Evolutionary conservation across 2,329 filamentous ascomycete species (phyloP).

Genomic region (Rutstroemia sp.): DNA sequence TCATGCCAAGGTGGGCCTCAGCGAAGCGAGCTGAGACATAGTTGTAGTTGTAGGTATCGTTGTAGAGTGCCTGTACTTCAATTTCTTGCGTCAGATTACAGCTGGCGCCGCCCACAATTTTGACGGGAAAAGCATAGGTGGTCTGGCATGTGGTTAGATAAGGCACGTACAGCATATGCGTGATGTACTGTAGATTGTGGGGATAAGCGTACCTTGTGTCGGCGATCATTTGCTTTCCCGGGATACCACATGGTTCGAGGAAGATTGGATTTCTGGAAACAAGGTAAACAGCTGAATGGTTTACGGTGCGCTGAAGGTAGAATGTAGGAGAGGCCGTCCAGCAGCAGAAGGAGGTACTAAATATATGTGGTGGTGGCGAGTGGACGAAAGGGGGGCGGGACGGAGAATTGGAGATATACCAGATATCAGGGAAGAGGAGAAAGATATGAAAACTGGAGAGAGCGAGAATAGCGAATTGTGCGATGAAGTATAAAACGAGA

Average conservation of each 20-base stretch:
- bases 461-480: neutral
- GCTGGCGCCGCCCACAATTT: conserved; percentile 2
- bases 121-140: conserved; percentile 6
- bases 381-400: neutral
- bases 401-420: neutral
- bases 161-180: neutral
- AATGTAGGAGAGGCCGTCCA: neutral
- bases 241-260: neutral
- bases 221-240: neutral
- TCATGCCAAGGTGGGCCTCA: neutral
- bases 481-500: neutral
- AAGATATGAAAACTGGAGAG: neutral
- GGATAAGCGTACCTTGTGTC: neutral
- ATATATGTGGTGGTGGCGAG: neutral
- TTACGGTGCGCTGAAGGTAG: conserved; percentile 1
- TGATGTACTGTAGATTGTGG: neutral
- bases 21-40: conserved; percentile 5
- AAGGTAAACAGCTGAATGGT: neutral
- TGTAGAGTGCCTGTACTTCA: conserved; percentile 4
- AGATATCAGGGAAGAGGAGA: neutral
- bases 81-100: neutral
- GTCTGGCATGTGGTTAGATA: neutral
- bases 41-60: conserved; percentile 6
- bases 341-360: conserved; percentile 1
- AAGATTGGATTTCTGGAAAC: neutral